Base-by-base conservation (phyloP, 2,329 filamentous ascomycete species). In the Paracoccidioides brasiliensis region DNA sequence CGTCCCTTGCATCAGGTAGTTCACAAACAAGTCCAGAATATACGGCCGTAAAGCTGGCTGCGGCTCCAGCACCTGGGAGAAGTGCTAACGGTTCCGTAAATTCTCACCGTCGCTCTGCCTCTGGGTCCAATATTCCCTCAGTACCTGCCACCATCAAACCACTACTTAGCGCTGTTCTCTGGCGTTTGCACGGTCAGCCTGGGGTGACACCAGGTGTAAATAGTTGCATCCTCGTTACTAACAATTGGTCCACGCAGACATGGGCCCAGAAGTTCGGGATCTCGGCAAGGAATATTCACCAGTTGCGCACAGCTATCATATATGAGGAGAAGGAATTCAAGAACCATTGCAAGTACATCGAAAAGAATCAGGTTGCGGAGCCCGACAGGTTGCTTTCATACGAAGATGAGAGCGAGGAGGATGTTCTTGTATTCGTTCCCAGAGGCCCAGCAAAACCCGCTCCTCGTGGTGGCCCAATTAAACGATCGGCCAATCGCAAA, bases 221-320 rank as follows among this genome's bases (percentile, higher is more conserved):
- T 55, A 66, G 64, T 33, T 70, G 70, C 43, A 74, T 75, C 41
- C 64, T 76, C 5, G 68, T 75, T 32, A 72, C 72, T 44, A 75
- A 75, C 52, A 71, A 75, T 52, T 70, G 68, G 10, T 63, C 64
- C 48, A 73, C 70, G 5, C 72, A 74, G 57, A 59, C 68, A 1
- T 74, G 71, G 71, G 73, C 73, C 4, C 73, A 74, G 58, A 75
- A 75, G 55, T 76, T 75, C 57, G 72, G 72, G 8, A 72, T 76
- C 45, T 68, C 66, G 1, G 71, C 73, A 33, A 76, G 76, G 62
- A 76, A 74, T 55, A 74, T 76, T 56, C 71, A 74, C 53, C 74
- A 76, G 57, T 60, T 76, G 52, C 72, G 74, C 40, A 74, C 72
- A 12, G 70, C 72, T 28, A 74, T 76, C 56, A 71, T 74, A 55